phyloP scores from a whole-genome alignment of 305 asterid species.

The Coffea humblotiana region DNA sequence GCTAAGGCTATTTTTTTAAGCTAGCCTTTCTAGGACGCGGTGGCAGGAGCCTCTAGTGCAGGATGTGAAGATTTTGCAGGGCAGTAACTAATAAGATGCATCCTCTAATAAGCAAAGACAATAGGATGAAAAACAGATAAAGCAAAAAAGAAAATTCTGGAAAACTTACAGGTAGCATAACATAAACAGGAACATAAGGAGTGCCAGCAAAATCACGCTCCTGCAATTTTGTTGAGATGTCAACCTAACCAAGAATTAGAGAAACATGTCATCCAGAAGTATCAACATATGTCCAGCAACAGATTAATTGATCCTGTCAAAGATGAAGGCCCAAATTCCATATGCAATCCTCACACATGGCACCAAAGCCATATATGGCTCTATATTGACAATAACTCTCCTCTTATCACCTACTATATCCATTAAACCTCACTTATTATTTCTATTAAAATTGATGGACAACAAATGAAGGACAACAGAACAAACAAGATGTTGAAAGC shows the following conservation, averaged over 20 bases:
- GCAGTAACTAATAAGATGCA: not conserved
- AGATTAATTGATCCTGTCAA: not conserved
- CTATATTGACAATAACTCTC: not conserved
- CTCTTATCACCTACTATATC: not conserved
- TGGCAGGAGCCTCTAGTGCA: not conserved
- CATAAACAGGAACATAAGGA: conserved; percentile 63
- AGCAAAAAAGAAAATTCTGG: conserved; percentile 15
- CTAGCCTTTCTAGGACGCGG: not conserved
- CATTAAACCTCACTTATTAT: not conserved
- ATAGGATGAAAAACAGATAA: conserved; percentile 1
- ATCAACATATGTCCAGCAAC: conserved; percentile 3
- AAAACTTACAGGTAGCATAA: conserved; percentile 75
- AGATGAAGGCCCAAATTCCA: not conserved
- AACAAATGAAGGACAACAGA: not conserved
- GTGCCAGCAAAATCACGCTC: conserved; percentile 68
- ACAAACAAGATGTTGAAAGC: not conserved
- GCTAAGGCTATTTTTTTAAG: not conserved
- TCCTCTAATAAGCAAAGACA: conserved; percentile 8
- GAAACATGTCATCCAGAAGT: conserved; percentile 5
- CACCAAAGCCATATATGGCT: not conserved
- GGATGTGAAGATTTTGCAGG: not conserved
- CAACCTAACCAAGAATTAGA: conserved; percentile 50
- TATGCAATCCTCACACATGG: not conserved
- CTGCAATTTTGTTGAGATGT: conserved; percentile 50
- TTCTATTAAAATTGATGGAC: not conserved